phyloP scores from a whole-genome alignment of 257 asterid genomes.

The Penstemon newberryi region DNA sequence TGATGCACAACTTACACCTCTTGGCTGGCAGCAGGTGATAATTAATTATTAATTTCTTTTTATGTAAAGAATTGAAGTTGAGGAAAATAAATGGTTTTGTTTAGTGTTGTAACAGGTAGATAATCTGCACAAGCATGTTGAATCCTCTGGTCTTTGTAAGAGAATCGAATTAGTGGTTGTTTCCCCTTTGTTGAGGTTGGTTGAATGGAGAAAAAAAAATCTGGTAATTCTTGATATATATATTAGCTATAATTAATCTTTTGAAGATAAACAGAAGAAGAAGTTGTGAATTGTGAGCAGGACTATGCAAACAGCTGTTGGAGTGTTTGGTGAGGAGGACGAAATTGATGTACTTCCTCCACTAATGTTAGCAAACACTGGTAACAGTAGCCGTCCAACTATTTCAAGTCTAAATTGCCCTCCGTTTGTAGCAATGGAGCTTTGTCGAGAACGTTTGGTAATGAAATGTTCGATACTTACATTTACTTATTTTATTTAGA shows the following conservation, averaged over 20 bases:
- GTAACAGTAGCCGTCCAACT: constrained; percentile 66
- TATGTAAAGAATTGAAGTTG: background rate
- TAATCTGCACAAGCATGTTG: constrained; percentile 77
- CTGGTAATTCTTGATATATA: too few species aligned
- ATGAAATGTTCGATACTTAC: constrained; percentile 1
- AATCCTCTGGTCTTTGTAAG: constrained; percentile 59
- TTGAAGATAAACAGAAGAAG: background rate
- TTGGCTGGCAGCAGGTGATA: constrained; percentile 95
- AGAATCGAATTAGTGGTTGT: constrained; percentile 66
- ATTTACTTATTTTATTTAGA: too few species aligned
- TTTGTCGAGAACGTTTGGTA: constrained; percentile 94
- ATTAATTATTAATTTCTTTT: constrained; percentile 2
- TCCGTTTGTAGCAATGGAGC: constrained; percentile 75
- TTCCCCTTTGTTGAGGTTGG: constrained; percentile 79
- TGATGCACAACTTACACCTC: constrained; percentile 90
- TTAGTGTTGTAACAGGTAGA: constrained; percentile 58
- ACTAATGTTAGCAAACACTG: constrained; percentile 65
- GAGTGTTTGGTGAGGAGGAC: constrained; percentile 66
- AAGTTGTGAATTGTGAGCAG: constrained; percentile 40
- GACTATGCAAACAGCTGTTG: constrained; percentile 98
- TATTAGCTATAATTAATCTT: too few species aligned
- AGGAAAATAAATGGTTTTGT: constrained; percentile 1
- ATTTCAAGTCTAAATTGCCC: constrained; percentile 83
- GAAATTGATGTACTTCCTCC: constrained; percentile 56
- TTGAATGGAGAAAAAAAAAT: too few species aligned